These are phyloP conservation scores for Lindgomyces ingoldianus DNA, from an alignment of 495 filamentous ascomycete genomes.

Conservation along the genomic window DNA sequence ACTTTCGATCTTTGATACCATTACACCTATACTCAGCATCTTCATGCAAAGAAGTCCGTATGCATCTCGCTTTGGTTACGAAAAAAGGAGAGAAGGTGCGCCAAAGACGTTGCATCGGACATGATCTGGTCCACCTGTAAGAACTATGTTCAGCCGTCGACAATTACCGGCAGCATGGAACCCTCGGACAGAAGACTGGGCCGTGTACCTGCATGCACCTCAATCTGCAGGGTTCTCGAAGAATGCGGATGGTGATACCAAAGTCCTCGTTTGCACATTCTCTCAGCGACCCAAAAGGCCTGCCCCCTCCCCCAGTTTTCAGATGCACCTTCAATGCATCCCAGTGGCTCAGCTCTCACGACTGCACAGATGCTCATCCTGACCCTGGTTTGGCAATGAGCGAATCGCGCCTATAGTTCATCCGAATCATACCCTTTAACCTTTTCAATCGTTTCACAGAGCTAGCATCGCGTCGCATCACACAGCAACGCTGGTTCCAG, in stretches of 20 bases:
- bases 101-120: constrained; percentile 9
- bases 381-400: no score
- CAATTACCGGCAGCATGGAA: constrained; percentile 16
- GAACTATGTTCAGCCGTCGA: background rate
- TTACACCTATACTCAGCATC: background rate
- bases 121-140: background rate
- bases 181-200: background rate
- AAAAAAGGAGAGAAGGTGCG: background rate
- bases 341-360: no score
- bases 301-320: background rate
- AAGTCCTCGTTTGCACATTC: background rate
- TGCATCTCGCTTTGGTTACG: background rate
- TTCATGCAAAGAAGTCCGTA: background rate
- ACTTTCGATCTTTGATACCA: background rate
- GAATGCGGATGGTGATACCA: constrained; percentile 14
- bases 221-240: background rate
- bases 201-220: constrained; percentile 13
- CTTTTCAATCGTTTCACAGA: background rate
- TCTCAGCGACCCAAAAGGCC: no score
- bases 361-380: no score
- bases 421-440: background rate
- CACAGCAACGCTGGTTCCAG: background rate
- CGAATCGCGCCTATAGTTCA: no score
- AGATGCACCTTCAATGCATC: background rate
- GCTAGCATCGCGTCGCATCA: background rate